Conservation (phyloP, 2,329 filamentous ascomycete species). For the Didymella pomorum region DNA sequence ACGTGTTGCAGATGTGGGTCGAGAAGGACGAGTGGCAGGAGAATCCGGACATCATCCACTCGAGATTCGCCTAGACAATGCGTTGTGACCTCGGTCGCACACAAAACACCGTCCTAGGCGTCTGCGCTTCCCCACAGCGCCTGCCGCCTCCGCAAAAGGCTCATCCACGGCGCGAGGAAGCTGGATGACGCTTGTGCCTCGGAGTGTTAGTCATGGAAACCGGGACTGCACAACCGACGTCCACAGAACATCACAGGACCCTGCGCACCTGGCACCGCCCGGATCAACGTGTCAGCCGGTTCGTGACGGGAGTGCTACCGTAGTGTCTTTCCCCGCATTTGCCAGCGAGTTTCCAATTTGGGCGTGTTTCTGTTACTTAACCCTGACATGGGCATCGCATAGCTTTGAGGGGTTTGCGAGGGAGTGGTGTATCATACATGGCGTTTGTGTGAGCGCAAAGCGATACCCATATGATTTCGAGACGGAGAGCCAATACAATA, state of each 20-base stretch:
- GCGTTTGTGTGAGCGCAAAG: conserved; percentile 45
- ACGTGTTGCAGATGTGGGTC: conserved; percentile 86
- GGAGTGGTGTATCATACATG: conserved; percentile 41
- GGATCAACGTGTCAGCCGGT: conserved; percentile 38
- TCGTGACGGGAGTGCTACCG: conserved; percentile 42
- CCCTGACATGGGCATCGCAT: conserved; percentile 27
- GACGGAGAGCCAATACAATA: conserved; percentile 30
- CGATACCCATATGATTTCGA: conserved; percentile 47
- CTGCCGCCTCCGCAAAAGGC: conserved; percentile 44
- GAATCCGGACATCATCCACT: conserved; percentile 98
- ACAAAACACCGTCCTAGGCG: conserved; percentile 21
- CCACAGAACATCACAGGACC: conserved; percentile 34
- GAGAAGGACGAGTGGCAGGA: conserved; percentile 99
- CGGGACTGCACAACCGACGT: conserved; percentile 34
- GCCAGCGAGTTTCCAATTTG: conserved; percentile 30
- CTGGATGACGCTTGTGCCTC: conserved; percentile 42
- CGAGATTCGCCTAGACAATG: conserved; percentile 81
- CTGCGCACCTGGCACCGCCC: conserved; percentile 31
- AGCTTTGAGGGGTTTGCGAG: conserved; percentile 23
- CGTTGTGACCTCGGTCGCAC: conserved; percentile 33
- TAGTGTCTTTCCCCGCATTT: conserved; percentile 50
- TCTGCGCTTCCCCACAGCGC: conserved; percentile 37
- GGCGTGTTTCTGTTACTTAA: conserved; percentile 48
- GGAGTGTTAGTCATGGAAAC: conserved; percentile 48
- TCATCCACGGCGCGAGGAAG: conserved; percentile 28